Evolutionary conservation across 1,284 basidiomycete species (phyloP).

Genomic region (Leccinum pallidistipes): DNA sequence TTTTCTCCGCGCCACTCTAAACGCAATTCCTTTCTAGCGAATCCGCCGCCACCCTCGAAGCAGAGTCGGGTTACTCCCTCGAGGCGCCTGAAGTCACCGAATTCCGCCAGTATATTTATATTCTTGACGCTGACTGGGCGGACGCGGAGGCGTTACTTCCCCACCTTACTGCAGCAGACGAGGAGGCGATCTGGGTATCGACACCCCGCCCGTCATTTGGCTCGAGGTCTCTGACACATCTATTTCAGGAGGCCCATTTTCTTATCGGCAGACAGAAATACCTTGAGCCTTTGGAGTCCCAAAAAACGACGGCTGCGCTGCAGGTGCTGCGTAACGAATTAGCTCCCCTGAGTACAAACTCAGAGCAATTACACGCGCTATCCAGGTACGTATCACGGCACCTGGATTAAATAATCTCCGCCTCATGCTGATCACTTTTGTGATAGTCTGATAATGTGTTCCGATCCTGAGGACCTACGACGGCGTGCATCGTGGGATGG

Average conservation of each 20-base stretch:
- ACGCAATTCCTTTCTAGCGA: slow-evolving; percentile 51
- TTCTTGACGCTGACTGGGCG: slow-evolving; percentile 84
- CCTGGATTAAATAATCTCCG: not conserved
- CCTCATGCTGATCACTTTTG: slow-evolving; percentile 14
- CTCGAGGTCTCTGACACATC: slow-evolving; percentile 22
- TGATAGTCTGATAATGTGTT: slow-evolving; percentile 85
- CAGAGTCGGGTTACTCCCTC: slow-evolving; percentile 90
- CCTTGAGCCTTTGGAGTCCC: slow-evolving; percentile 87
- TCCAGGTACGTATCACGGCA: slow-evolving; percentile 62
- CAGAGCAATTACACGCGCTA: slow-evolving; percentile 78
- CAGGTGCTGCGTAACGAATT: slow-evolving; percentile 86
- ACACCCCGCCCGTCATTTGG: slow-evolving; percentile 12
- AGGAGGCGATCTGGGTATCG: slow-evolving; percentile 63
- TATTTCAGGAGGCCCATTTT: slow-evolving; percentile 74
- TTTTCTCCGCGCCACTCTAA: slow-evolving; percentile 16
- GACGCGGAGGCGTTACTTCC: slow-evolving; percentile 75
- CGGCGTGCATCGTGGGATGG: slow-evolving; percentile 90
- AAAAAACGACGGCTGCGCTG: slow-evolving; percentile 81
- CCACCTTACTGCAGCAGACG: slow-evolving; percentile 65
- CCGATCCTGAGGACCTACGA: slow-evolving; percentile 80
- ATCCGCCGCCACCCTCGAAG: slow-evolving; percentile 85
- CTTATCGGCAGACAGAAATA: slow-evolving; percentile 95
- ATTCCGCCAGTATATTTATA: slow-evolving; percentile 67
- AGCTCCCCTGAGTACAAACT: slow-evolving; percentile 74
- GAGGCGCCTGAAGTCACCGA: slow-evolving; percentile 79